A percentile compares a stretch with the other conserved stretches of the same genome.
phyloP scores from a whole-genome alignment of 2,329 filamentous ascomycete genomes.

The Fusarium coffeatum region DNA sequence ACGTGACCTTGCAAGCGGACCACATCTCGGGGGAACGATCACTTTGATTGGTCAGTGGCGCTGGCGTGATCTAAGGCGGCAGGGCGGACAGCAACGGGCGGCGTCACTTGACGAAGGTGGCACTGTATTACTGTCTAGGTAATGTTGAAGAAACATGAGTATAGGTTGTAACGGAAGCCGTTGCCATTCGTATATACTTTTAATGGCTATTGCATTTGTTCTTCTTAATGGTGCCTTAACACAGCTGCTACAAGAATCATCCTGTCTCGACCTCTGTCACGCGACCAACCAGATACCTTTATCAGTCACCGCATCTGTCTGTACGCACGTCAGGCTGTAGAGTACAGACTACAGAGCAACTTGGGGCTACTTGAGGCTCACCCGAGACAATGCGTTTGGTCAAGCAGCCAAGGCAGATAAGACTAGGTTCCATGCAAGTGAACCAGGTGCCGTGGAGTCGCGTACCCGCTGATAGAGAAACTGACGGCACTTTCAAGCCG shows the following conservation, averaged over 20 bases:
- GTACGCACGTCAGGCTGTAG: background rate
- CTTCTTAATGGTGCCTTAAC: background rate
- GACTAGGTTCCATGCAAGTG: constrained; percentile 27
- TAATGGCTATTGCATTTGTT: background rate
- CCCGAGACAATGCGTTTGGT: constrained; percentile 11
- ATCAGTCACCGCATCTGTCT: constrained; percentile 14
- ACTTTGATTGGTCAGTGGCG: constrained; percentile 19
- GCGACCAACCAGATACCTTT: constrained; percentile 26
- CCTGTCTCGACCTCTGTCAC: constrained; percentile 27
- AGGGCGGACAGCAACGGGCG: constrained; percentile 30
- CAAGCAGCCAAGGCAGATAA: constrained; percentile 13
- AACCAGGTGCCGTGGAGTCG: constrained; percentile 9
- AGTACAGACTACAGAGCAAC: constrained; percentile 5
- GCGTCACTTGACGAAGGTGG: constrained; percentile 36
- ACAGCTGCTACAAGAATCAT: constrained; percentile 1
- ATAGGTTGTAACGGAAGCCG: background rate
- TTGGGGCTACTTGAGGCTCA: constrained; percentile 25
- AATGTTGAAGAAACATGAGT: background rate
- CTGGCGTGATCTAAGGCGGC: constrained; percentile 39
- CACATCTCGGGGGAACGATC: constrained; percentile 9
- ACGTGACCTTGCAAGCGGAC: constrained; percentile 45
- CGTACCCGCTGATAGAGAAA: constrained; percentile 20
- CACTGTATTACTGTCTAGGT: background rate
- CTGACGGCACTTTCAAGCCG: constrained; percentile 38
- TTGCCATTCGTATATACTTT: background rate